Evolutionary conservation across 441 rosid genomes (phyloP).

Genomic region (Populus hybrid): DNA sequence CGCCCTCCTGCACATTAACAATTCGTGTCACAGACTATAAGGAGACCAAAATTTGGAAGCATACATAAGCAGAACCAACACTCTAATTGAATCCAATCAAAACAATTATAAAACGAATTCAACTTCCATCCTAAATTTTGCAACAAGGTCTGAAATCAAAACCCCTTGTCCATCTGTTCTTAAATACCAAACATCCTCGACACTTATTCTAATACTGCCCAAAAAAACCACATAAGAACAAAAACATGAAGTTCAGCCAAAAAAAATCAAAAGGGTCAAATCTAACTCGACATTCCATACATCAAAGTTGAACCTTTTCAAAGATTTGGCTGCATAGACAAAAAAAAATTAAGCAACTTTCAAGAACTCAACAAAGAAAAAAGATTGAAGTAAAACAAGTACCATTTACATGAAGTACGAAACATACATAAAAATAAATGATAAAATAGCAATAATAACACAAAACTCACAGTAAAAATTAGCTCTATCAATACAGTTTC

Average conservation of each 20-base stretch:
- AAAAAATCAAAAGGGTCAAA: constrained; percentile 24
- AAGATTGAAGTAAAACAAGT: background rate
- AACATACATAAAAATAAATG: background rate
- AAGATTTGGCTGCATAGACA: background rate
- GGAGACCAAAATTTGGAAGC: constrained; percentile 4
- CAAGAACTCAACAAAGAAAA: background rate
- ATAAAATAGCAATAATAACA: background rate
- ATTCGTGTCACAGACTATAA: background rate
- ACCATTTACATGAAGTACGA: background rate
- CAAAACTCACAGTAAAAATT: constrained; percentile 33
- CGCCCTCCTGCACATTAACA: constrained; percentile 18
- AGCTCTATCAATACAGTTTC: constrained; percentile 16
- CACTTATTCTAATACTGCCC: constrained; percentile 4
- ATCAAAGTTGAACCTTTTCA: constrained; percentile 6
- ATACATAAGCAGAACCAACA: constrained; percentile 5
- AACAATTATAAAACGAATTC: background rate
- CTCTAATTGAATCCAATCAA: constrained; percentile 9
- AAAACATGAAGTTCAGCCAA: background rate
- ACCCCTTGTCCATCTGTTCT: constrained; percentile 20
- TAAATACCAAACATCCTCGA: constrained; percentile 1
- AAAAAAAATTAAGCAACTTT: background rate
- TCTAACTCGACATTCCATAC: constrained; percentile 24
- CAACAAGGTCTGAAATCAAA: constrained; percentile 6
- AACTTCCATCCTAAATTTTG: constrained; percentile 5
- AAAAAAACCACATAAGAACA: background rate